phyloP scores from a whole-genome alignment of 495 filamentous ascomycete genomes.

The Arthonia radiata region DNA sequence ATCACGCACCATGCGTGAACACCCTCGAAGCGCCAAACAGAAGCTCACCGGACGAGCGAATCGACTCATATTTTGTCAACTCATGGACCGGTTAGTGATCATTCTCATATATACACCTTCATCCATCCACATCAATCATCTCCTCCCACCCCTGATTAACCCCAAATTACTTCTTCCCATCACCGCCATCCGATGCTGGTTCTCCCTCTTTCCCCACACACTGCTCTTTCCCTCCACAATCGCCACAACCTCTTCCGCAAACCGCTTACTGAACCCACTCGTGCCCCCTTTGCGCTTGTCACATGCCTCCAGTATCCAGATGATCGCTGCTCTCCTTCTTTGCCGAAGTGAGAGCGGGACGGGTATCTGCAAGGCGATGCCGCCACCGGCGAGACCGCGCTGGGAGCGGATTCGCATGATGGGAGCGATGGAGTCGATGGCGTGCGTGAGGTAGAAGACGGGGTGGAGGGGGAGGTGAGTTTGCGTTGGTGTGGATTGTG shows the following conservation, averaged over 20 bases:
- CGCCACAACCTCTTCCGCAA: slow-evolving; percentile 68
- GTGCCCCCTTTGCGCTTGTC: slow-evolving; percentile 40
- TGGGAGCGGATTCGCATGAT: slow-evolving; percentile 50
- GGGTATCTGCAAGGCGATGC: slow-evolving; percentile 58
- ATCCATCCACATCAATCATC: too few species aligned
- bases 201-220: slow-evolving; percentile 57
- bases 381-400: slow-evolving; percentile 66
- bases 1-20: too few species aligned
- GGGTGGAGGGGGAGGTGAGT: slow-evolving; percentile 45
- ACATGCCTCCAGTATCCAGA: slow-evolving; percentile 70
- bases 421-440: slow-evolving; percentile 92
- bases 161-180: slow-evolving; percentile 46
- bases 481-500: slow-evolving; percentile 23
- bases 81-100: too few species aligned
- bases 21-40: too few species aligned
- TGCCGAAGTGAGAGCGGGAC: slow-evolving; percentile 48
- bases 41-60: too few species aligned
- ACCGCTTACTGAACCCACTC: slow-evolving; percentile 46
- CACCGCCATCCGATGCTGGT: slow-evolving; percentile 50
- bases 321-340: slow-evolving; percentile 49
- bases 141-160: slow-evolving; percentile 2
- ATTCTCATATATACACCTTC: too few species aligned
- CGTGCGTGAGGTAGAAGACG: slow-evolving; percentile 51
- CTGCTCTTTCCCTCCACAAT: slow-evolving; percentile 66
- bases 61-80: too few species aligned